Conservation (phyloP, 352 stramenopile species). For the Phytopythium delawarense region DNA sequence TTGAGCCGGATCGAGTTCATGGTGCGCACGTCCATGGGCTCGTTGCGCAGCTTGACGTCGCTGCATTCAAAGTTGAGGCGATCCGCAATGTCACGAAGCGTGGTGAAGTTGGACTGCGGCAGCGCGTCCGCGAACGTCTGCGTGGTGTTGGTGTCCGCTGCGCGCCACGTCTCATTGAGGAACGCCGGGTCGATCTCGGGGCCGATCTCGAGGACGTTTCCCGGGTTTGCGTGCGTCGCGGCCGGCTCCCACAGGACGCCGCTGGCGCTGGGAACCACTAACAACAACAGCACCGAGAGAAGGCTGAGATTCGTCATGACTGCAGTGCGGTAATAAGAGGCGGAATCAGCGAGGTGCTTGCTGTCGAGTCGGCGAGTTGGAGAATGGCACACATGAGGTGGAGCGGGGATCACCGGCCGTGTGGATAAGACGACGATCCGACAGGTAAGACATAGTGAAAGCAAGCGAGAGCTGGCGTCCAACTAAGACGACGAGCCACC, state of each 20-base stretch:
- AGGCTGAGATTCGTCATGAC: neutral
- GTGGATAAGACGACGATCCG: too few relatives aligned
- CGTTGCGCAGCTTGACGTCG: slow-evolving; percentile 7
- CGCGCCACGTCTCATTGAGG: neutral
- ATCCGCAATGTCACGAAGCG: slow-evolving; percentile 2
- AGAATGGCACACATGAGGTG: neutral
- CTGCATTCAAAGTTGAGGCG: slow-evolving; percentile 5
- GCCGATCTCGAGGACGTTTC: neutral
- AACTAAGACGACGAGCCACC: neutral
- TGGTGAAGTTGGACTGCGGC: slow-evolving; percentile 1
- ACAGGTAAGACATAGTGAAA: too few relatives aligned
- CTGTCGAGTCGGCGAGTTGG: neutral
- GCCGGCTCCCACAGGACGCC: neutral
- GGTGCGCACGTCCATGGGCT: slow-evolving; percentile 7
- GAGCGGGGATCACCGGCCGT: neutral
- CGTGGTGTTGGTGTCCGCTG: neutral
- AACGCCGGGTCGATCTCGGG: slow-evolving; percentile 5
- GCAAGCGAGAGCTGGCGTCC: neutral
- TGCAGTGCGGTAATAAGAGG: too few relatives aligned
- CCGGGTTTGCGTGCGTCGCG: neutral
- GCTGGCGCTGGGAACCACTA: neutral
- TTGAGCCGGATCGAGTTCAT: slow-evolving; percentile 7
- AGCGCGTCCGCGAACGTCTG: neutral
- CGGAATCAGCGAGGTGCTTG: neutral
- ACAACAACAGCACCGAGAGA: neutral